A percentile compares a stretch with the other conserved stretches of the same genome.
These are phyloP conservation scores for Ogataea dorogensis DNA, from an alignment of 805 yeast genomes.

Conservation along the genomic window DNA sequence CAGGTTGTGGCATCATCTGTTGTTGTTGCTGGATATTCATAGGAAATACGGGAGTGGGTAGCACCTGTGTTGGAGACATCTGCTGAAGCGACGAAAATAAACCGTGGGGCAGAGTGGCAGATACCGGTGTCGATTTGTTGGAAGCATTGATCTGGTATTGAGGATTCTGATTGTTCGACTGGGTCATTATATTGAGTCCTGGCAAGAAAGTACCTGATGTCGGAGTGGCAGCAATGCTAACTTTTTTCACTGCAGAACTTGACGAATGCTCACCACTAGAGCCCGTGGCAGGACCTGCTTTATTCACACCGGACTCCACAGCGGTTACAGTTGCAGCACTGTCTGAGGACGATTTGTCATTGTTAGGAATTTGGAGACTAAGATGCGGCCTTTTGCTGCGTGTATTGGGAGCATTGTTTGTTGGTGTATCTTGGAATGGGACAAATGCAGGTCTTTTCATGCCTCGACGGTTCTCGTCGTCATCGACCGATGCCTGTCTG, in stretches of 20 bases:
- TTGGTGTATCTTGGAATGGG: constrained; percentile 3
- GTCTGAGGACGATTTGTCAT: constrained; percentile 31
- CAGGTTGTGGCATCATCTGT: constrained; percentile 24
- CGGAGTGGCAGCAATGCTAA: constrained; percentile 19
- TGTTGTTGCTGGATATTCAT: constrained; percentile 25
- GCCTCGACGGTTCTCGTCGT: background rate
- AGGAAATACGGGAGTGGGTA: constrained; percentile 30
- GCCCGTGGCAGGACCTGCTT: background rate
- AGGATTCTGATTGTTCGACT: constrained; percentile 16
- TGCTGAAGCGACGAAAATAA: constrained; percentile 31
- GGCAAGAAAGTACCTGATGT: constrained; percentile 19
- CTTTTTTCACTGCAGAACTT: constrained; percentile 6
- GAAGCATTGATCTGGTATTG: constrained; percentile 21
- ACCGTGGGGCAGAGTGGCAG: constrained; percentile 30
- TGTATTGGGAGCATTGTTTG: background rate
- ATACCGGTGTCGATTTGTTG: constrained; percentile 30
- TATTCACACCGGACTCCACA: constrained; percentile 27
- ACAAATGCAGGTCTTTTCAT: constrained; percentile 5
- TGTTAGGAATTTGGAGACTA: constrained; percentile 62
- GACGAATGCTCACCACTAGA: constrained; percentile 2
- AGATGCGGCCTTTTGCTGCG: constrained; percentile 51
- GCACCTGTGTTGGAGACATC: constrained; percentile 34
- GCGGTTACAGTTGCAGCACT: constrained; percentile 49
- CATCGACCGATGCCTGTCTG: constrained; percentile 1
- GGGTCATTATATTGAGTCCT: constrained; percentile 23